Conservation (phyloP, 257 asterid species). For the Capsicum pubescens region DNA sequence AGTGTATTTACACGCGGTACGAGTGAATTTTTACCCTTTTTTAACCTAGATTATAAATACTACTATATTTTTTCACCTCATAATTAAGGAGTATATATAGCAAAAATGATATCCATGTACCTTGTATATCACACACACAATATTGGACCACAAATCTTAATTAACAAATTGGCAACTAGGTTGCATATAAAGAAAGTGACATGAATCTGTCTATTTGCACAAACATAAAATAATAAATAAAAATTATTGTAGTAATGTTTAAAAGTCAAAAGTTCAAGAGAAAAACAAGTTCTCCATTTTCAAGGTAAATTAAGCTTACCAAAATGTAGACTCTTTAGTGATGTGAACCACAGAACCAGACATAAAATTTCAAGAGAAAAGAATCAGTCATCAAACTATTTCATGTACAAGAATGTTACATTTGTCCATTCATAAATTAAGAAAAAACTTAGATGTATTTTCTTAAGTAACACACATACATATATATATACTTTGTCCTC, state of each 20-base stretch:
- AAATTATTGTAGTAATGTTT: background rate
- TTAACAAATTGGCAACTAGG: background rate
- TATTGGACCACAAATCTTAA: background rate
- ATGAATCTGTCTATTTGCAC: background rate
- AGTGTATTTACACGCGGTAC: background rate
- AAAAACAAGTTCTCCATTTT: background rate
- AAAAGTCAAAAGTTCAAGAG: background rate
- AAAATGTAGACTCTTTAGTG: background rate
- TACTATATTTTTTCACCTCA: background rate
- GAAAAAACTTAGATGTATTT: background rate
- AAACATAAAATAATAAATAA: background rate
- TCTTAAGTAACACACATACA: no score
- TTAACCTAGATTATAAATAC: background rate
- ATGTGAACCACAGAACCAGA: conserved; percentile 8
- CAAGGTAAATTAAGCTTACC: background rate
- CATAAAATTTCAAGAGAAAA: background rate
- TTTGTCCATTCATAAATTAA: background rate
- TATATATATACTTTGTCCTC: no score
- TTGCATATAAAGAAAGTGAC: background rate
- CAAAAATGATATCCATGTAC: background rate
- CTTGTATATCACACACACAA: background rate
- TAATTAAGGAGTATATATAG: background rate
- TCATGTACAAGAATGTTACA: background rate
- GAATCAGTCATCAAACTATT: background rate
- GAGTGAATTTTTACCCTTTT: background rate